Evolutionary conservation across 192 early-diverging fungal species (phyloP).

Genomic region (Diversispora epigaea): DNA sequence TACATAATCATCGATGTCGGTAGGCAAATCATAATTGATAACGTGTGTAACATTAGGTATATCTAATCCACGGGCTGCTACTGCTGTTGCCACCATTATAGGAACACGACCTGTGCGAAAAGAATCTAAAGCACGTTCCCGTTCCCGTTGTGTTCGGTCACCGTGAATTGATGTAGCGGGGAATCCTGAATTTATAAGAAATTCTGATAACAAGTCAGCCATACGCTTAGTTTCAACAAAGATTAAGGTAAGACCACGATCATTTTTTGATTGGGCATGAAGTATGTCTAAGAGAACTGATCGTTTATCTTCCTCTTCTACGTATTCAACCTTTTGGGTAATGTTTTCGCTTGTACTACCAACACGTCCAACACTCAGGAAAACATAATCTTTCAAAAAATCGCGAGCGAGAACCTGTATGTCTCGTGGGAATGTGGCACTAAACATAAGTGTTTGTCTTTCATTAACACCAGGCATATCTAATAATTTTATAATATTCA

Average conservation of each 20-base stretch:
- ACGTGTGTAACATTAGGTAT: constrained; percentile 85
- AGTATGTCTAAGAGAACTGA: constrained; percentile 84
- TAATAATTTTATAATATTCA: background rate
- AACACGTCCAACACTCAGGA: constrained; percentile 89
- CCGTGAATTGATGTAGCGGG: constrained; percentile 97
- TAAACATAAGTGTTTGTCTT: constrained; percentile 95
- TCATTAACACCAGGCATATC: constrained; percentile 65
- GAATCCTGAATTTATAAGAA: constrained; percentile 71
- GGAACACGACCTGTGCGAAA: constrained; percentile 83
- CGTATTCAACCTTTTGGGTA: constrained; percentile 88
- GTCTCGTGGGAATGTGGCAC: constrained; percentile 87
- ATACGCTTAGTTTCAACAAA: constrained; percentile 97
- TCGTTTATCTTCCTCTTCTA: constrained; percentile 93
- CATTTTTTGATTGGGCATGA: constrained; percentile 50
- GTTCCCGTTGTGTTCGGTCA: constrained; percentile 91
- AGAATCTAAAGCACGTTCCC: constrained; percentile 84
- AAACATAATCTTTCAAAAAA: constrained; percentile 83
- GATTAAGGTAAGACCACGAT: constrained; percentile 79
- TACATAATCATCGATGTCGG: constrained; percentile 97
- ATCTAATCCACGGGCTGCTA: constrained; percentile 93
- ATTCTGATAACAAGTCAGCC: constrained; percentile 87
- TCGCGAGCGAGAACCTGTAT: constrained; percentile 86
- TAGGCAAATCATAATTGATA: constrained; percentile 94
- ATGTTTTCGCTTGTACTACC: constrained; percentile 96
- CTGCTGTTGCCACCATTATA: constrained; percentile 95